Evolutionary conservation across 2,329 filamentous ascomycete genomes (phyloP).

Genomic region (Sordariomycetes sp.): DNA sequence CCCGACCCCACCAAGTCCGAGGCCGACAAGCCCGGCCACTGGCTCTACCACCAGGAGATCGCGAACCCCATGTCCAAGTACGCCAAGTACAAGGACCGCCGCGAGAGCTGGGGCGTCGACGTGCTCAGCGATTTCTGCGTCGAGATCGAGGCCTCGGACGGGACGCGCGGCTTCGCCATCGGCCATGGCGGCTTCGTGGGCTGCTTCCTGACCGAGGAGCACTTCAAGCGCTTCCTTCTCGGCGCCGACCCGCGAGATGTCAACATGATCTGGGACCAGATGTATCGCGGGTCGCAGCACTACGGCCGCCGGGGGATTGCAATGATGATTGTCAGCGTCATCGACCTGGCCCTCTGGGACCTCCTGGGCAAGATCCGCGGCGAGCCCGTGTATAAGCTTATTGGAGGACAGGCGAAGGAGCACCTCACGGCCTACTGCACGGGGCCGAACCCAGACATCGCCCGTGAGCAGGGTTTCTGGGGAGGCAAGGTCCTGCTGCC

Average conservation of each 20-base stretch:
- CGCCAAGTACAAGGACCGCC: slow-evolving; percentile 76
- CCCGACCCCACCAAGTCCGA: slow-evolving; percentile 68
- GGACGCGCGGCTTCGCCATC: slow-evolving; percentile 88
- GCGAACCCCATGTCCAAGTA: slow-evolving; percentile 87
- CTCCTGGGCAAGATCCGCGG: slow-evolving; percentile 81
- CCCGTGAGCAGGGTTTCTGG: slow-evolving; percentile 80
- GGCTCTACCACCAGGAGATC: slow-evolving; percentile 86
- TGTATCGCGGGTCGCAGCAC: slow-evolving; percentile 95
- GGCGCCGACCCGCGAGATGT: slow-evolving; percentile 84
- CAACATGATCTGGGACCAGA: slow-evolving; percentile 87
- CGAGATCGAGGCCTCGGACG: slow-evolving; percentile 83
- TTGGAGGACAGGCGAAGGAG: slow-evolving; percentile 79
- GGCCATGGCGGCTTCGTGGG: slow-evolving; percentile 92
- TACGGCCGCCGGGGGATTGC: slow-evolving; percentile 90
- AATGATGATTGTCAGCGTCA: slow-evolving; percentile 84
- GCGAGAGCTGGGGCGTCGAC: slow-evolving; percentile 93
- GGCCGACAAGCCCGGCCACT: slow-evolving; percentile 54
- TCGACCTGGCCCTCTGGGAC: slow-evolving; percentile 90
- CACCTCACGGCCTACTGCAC: slow-evolving; percentile 90
- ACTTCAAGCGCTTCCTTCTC: slow-evolving; percentile 86
- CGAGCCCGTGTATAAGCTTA: slow-evolving; percentile 90
- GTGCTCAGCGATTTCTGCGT: slow-evolving; percentile 86
- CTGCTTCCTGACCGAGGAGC: slow-evolving; percentile 88
- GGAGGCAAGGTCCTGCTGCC: slow-evolving; percentile 85
- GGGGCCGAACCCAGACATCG: slow-evolving; percentile 69